These are phyloP conservation scores for Aureobasidium sp. DNA, from an alignment of 2,329 filamentous ascomycete genomes.

Conservation along the genomic window DNA sequence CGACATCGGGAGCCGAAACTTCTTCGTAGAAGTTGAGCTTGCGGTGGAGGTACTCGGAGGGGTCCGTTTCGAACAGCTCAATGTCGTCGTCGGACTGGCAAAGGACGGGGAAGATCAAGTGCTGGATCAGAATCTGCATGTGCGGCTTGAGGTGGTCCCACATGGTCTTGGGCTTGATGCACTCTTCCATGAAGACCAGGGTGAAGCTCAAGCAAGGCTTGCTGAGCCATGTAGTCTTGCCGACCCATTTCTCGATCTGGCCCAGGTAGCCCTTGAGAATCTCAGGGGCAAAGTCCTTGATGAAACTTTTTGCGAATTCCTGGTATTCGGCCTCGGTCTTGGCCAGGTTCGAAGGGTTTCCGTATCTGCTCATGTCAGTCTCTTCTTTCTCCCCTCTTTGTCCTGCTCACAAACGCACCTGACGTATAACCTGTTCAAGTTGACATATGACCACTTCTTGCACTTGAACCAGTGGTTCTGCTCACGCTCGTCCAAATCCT, in stretches of 20 bases:
- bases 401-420: neutral
- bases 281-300: slow-evolving; percentile 84
- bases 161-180: slow-evolving; percentile 93
- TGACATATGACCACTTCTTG: slow-evolving; percentile 99
- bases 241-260: slow-evolving; percentile 96
- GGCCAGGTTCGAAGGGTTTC: slow-evolving; percentile 70
- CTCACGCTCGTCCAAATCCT: slow-evolving; percentile 79
- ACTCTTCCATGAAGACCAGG: slow-evolving; percentile 91
- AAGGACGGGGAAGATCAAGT: slow-evolving; percentile 91
- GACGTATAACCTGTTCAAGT: slow-evolving; percentile 91
- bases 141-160: slow-evolving; percentile 92
- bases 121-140: slow-evolving; percentile 84
- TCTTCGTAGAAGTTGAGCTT: slow-evolving; percentile 99
- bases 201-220: slow-evolving; percentile 90
- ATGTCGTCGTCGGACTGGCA: slow-evolving; percentile 89
- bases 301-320: slow-evolving; percentile 84
- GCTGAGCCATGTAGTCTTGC: slow-evolving; percentile 90
- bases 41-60: slow-evolving; percentile 91
- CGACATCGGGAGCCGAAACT: slow-evolving; percentile 87
- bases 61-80: slow-evolving; percentile 88
- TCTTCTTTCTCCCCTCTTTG: slow-evolving; percentile 11
- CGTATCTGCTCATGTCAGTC: slow-evolving; percentile 52
- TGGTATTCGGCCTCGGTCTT: slow-evolving; percentile 72
- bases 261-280: slow-evolving; percentile 91
- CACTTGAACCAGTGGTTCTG: slow-evolving; percentile 99